Conservation (phyloP, 805 yeast genomes). For the Sugiyamaella chiloensis region DNA sequence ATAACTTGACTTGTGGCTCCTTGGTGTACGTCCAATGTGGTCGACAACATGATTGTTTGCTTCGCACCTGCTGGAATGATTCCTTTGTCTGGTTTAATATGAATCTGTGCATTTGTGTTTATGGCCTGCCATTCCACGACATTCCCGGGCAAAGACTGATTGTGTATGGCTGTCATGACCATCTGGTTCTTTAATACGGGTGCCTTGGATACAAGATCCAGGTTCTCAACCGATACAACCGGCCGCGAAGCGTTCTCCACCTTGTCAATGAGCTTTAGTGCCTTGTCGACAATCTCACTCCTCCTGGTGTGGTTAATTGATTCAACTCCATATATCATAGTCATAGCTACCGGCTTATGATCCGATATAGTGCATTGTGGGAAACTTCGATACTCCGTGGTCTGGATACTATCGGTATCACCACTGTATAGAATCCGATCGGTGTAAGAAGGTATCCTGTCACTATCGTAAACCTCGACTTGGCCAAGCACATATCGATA, state of each 20-base stretch:
- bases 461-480: slow-evolving; percentile 20
- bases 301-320: slow-evolving; percentile 40
- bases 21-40: slow-evolving; percentile 15
- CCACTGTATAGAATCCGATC: slow-evolving; percentile 48
- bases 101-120: slow-evolving; percentile 20
- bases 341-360: slow-evolving; percentile 53
- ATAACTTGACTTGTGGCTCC: slow-evolving; percentile 26
- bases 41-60: slow-evolving; percentile 23
- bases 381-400: slow-evolving; percentile 27
- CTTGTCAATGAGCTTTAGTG: slow-evolving; percentile 42
- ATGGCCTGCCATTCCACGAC: slow-evolving; percentile 39
- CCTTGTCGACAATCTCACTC: slow-evolving; percentile 35
- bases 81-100: slow-evolving; percentile 31
- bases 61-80: slow-evolving; percentile 30
- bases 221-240: slow-evolving; percentile 37
- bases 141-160: slow-evolving; percentile 9
- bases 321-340: slow-evolving; percentile 33
- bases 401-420: slow-evolving; percentile 15
- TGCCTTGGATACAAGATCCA: slow-evolving; percentile 33
- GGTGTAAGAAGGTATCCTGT: slow-evolving; percentile 55
- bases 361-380: slow-evolving; percentile 44
- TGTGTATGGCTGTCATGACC: slow-evolving; percentile 33
- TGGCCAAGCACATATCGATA: slow-evolving; percentile 42
- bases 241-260: slow-evolving; percentile 46
- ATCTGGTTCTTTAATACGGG: slow-evolving; percentile 27